Base-by-base conservation (phyloP, 2,329 filamentous ascomycete genomes). In the Trichoderma citrinoviride region DNA sequence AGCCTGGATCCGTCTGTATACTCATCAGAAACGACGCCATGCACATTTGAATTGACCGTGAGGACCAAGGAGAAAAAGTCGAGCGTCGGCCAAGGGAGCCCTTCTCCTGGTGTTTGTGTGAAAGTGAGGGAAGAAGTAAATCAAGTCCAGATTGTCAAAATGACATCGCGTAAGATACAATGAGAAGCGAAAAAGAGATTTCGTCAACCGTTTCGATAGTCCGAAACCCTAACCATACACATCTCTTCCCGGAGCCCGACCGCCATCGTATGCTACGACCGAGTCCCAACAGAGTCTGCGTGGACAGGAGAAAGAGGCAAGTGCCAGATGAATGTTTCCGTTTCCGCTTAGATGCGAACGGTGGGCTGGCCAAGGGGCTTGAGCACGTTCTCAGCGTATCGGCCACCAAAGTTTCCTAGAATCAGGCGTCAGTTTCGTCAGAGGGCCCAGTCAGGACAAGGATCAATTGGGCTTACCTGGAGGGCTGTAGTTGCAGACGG, bases 401-500 rank as follows among this genome's bases (percentile, higher is more conserved):
- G 67, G 66, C 83, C 84, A 47, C 76, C 80, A 52, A 82, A 77
- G 76, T 87, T 87, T 70, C 84, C 84, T 84, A 29, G 0, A 5
- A 29, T 23, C 19, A 23, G 41, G 54, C 64, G 27, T 57, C 43
- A 61, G 58, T 12, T 47, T 47, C 8, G 6, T n/a, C 25, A 19
- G 21, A 15, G 2, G 2, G 27, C 6, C n/a, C 33, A 25, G 3
- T 2, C 60, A 4, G 7, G 40, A 46, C 29, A 3, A 37, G 3
- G 10, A 14, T n/a, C 0, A 3, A 14, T 1, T 14, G 10, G 29
- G 77, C 86, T 77, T 86, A 91, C 91, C 92, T 68, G 87, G 80
- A 67, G 87, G 83, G 70, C 79, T 81, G 81, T 97, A 97, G 85
- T 97, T 94, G 88, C 92, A 97, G 72, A 96, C 92, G 33, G 90